Evolutionary conservation across 768 basidiomycete genomes (phyloP), one percentile per base, ranked within the genome.

Genomic region (Xerocomus potaroensis): DNA sequence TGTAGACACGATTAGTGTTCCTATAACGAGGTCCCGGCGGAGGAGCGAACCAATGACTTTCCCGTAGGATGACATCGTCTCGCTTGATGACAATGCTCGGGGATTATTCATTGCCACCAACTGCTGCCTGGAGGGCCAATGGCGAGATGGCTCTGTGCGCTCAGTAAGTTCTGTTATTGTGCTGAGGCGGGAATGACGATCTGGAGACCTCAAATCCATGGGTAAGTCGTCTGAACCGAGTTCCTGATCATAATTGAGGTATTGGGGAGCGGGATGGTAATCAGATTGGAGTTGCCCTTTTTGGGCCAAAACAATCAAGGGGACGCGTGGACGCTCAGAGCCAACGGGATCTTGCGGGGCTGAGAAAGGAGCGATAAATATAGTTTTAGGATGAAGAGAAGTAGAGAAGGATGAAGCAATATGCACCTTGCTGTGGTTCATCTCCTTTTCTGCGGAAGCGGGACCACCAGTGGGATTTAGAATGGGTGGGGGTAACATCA

Each of bases 161-260:
- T 88, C 86, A 14, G 84, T 82, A 37, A 63, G 67, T 65, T 89
- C 86, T 19, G 77, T 72, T 49, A 89, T 89, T 4, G 81, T 84
- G 48, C 78, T 83, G 48, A 87, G 66, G 44, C 69, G 70, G 26
- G 69, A 65, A 42, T 54, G 42, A 14, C 53, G 64, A 54, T 59
- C 54, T 8, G 62, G 60, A 32, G 60, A 57, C 62, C 54, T 57
- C 11, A 67, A 63, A 35, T 69, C 68, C 43, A 66, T 57, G 42
- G 70, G 66, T 42, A 64, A 50, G 34, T 69, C 68, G 29, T 57
- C 47, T 7, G 16, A 43, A 33, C 61, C 64, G 32, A 48, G 39
- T 5, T 54, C 65, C 16, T 63, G 43, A 22, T 63, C 52, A 38
- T 59, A 59, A 29, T 47, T 48, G 18, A 59, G 34, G 34, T 56